These are phyloP conservation scores for Anaeromyces robustus DNA, from an alignment of 192 early-diverging fungal species.

Conservation along the genomic window DNA sequence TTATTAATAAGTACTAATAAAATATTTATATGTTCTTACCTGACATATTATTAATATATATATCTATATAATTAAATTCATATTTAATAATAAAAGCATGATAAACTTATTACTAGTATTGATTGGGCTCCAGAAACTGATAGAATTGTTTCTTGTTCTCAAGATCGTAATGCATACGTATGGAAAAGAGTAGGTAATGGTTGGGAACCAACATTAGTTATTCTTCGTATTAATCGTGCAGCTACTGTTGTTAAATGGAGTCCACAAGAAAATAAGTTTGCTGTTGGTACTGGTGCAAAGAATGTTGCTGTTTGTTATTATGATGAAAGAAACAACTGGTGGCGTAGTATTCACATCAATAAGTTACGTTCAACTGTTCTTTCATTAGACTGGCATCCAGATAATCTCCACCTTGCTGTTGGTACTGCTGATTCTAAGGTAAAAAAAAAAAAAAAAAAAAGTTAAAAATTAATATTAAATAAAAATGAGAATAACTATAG, in stretches of 20 bases:
- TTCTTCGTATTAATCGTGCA: constrained; percentile 88
- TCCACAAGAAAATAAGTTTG: constrained; percentile 94
- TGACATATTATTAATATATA: too few relatives aligned
- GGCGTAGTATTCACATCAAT: constrained; percentile 87
- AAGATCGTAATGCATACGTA: constrained; percentile 97
- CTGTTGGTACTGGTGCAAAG: constrained; percentile 82
- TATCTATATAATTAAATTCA: not conserved
- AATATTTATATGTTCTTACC: too few relatives aligned
- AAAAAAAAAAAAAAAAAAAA: not conserved
- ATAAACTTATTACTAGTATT: constrained; percentile 84
- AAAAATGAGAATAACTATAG: too few relatives aligned
- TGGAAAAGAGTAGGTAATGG: constrained; percentile 55
- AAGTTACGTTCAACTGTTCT: constrained; percentile 83
- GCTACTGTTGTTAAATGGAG: constrained; percentile 90
- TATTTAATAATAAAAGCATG: constrained; percentile 39
- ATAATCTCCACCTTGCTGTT: constrained; percentile 84
- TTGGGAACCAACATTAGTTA: constrained; percentile 86
- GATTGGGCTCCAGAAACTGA: constrained; percentile 94
- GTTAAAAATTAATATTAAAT: too few relatives aligned
- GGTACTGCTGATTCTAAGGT: constrained; percentile 71
- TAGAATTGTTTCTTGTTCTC: constrained; percentile 89
- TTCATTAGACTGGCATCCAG: constrained; percentile 88
- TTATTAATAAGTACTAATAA: too few relatives aligned
- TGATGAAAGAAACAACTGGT: constrained; percentile 93
- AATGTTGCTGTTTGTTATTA: constrained; percentile 89